These are phyloP conservation scores for Tuber borchii DNA, from an alignment of 495 filamentous ascomycete genomes.

Conservation along the genomic window DNA sequence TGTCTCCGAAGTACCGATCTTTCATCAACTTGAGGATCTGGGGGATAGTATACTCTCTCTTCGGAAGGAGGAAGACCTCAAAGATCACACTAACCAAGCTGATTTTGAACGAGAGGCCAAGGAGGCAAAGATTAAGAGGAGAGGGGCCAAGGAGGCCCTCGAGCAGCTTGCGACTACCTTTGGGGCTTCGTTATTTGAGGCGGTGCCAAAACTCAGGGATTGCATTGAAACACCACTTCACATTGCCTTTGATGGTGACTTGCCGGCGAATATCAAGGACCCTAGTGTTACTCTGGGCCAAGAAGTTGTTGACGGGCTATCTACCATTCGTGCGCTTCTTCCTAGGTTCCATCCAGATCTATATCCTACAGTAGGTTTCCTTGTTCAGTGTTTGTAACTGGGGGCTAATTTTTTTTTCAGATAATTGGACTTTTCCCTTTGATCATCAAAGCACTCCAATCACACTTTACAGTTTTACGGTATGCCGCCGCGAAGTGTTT, in stretches of 20 bases:
- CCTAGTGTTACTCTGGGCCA: conserved; percentile 70
- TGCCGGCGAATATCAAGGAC: conserved; percentile 63
- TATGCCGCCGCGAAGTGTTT: conserved; percentile 97
- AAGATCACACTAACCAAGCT: conserved; percentile 81
- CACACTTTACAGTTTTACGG: conserved; percentile 77
- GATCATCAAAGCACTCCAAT: conserved; percentile 77
- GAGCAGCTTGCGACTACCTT: conserved; percentile 78
- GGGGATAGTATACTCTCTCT: conserved; percentile 78
- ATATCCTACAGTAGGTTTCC: conserved; percentile 51
- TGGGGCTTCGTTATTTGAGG: conserved; percentile 64
- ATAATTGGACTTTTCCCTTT: conserved; percentile 77
- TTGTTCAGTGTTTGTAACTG: neutral
- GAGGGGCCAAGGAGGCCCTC: conserved; percentile 89
- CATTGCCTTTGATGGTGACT: conserved; percentile 63
- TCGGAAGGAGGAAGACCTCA: conserved; percentile 91
- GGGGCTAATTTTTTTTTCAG: neutral
- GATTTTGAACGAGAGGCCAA: conserved; percentile 80
- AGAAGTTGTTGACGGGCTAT: conserved; percentile 86
- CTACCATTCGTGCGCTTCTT: conserved; percentile 79
- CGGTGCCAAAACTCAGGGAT: conserved; percentile 68
- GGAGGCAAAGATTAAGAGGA: conserved; percentile 76
- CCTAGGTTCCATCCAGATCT: conserved; percentile 71
- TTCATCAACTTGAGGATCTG: conserved; percentile 65
- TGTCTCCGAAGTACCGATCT: conserved; percentile 94
- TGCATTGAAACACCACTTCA: conserved; percentile 76